Base-by-base conservation (phyloP, 2,329 filamentous ascomycete genomes). In the Nemania bipapillata region DNA sequence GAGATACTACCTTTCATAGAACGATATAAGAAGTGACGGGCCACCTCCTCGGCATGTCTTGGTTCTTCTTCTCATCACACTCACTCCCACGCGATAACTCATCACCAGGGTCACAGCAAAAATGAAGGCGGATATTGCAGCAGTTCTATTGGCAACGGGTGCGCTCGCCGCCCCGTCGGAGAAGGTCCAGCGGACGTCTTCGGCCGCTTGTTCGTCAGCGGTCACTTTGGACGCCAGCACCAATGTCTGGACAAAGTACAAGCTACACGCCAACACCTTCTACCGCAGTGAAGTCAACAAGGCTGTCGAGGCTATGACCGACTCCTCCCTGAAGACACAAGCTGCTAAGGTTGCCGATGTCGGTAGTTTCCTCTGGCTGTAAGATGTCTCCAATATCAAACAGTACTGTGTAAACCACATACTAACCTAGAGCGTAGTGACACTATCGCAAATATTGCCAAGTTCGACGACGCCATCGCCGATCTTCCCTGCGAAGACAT, bases 341-440 rank as follows among this genome's bases (percentile, higher is more conserved):
- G 85, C 86, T 4, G 82, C 83, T 35, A 83, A 83, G 71, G 85
- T 86, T 42, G 86, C 84, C 67, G 82, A 86, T 68, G 84, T 87
- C 11, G 84, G 86, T 61, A 84, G 83, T 58, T 87, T 86, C 79
- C 82, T 85, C 75, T 87, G 84, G 85, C 81, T 85, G 82, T 86
- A 74, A 79, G 81, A 78, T 57, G 32, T 63, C n/a, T 37, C 58
- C 28, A 11, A 22, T 32, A 32, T 40, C 22, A 9, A 42, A 17
- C 15, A 17, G n/a, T 63, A 2, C 12, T 9, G 32, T 17, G 17
- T 59, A 12, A 30, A 30, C 35, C 3, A 4, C 35, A 45, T 20
- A n/a, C 67, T 75, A 28, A 74, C 53, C 9, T 50, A 4, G 5
- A 45, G 55, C 24, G 3, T 30, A 86, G 84, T 55, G 86, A 88